These are phyloP conservation scores for Botrytis paeoniae DNA, from an alignment of 2,329 filamentous ascomycete genomes.

Conservation along the genomic window DNA sequence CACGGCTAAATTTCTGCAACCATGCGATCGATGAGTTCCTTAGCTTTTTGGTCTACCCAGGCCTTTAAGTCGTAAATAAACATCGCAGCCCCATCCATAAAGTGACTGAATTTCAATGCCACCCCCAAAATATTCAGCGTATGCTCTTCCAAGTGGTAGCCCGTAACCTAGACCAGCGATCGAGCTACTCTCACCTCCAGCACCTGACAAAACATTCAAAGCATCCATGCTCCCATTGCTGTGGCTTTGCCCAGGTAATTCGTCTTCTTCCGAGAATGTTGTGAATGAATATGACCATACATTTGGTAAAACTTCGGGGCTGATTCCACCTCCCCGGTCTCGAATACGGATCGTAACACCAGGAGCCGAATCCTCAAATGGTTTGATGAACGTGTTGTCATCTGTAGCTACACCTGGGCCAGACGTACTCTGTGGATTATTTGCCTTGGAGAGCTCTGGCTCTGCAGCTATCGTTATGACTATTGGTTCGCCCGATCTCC, in stretches of 20 bases:
- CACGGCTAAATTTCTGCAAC: neutral
- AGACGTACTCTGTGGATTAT: neutral
- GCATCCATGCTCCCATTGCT: slow-evolving; percentile 57
- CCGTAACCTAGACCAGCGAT: slow-evolving; percentile 95
- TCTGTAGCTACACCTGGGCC: neutral
- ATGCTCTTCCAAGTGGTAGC: slow-evolving; percentile 82
- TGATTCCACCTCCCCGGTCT: slow-evolving; percentile 91
- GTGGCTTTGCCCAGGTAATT: slow-evolving; percentile 43
- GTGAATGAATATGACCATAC: slow-evolving; percentile 99
- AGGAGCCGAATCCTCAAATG: slow-evolving; percentile 64
- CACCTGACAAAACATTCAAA: slow-evolving; percentile 70
- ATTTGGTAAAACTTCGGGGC: slow-evolving; percentile 75
- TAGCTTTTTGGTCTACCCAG: slow-evolving; percentile 31
- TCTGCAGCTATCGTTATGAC: slow-evolving; percentile 87
- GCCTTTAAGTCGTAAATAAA: slow-evolving; percentile 56
- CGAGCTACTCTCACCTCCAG: slow-evolving; percentile 70
- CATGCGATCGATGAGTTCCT: neutral
- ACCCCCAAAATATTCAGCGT: slow-evolving; percentile 97
- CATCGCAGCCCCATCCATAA: slow-evolving; percentile 80
- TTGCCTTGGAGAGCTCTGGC: slow-evolving; percentile 27
- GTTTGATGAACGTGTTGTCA: slow-evolving; percentile 45
- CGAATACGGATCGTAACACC: slow-evolving; percentile 94
- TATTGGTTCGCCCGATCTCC: slow-evolving; percentile 75
- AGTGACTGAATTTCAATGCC: slow-evolving; percentile 93
- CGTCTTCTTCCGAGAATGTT: slow-evolving; percentile 71